Percentiles rank a stretch among this genome's conserved stretches.
Evolutionary conservation across 2,329 filamentous ascomycete genomes (phyloP).

Genomic region (Trichothecium roseum): DNA sequence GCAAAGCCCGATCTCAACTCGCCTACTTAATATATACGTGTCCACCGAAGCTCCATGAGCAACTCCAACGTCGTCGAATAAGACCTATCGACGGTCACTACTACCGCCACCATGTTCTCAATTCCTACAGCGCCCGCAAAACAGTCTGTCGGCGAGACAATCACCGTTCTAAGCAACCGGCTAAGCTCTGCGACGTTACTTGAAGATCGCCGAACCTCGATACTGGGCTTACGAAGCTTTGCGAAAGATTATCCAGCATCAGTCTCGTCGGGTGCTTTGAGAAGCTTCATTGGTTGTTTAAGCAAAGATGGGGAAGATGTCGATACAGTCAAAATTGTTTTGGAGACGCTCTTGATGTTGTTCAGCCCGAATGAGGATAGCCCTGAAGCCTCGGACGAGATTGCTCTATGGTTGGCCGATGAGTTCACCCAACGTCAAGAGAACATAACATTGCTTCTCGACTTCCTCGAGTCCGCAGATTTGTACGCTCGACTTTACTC

Average conservation of each 20-base stretch:
- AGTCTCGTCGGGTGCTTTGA: slow-evolving; percentile 84
- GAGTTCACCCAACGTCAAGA: slow-evolving; percentile 97
- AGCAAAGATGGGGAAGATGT: slow-evolving; percentile 87
- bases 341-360: slow-evolving; percentile 92
- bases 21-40: no score
- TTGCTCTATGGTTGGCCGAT: slow-evolving; percentile 90
- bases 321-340: slow-evolving; percentile 87
- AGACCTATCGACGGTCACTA: slow-evolving; percentile 1
- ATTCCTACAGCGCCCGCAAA: slow-evolving; percentile 72
- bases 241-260: slow-evolving; percentile 94
- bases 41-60: no score
- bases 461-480: slow-evolving; percentile 77
- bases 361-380: slow-evolving; percentile 65
- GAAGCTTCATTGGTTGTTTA: slow-evolving; percentile 76
- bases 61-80: no score
- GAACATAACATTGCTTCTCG: slow-evolving; percentile 83
- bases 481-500: slow-evolving; percentile 90
- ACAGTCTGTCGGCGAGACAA: slow-evolving; percentile 92
- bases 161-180: slow-evolving; percentile 77
- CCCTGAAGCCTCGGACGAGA: slow-evolving; percentile 90
- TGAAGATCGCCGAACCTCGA: slow-evolving; percentile 88
- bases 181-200: slow-evolving; percentile 83
- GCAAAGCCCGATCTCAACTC: no score
- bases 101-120: slow-evolving; percentile 42
- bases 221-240: slow-evolving; percentile 87